Percentiles rank a stretch among this genome's conserved stretches.
Evolutionary conservation across 441 rosid genomes (phyloP).

Genomic region (Flueggea neowawraea): DNA sequence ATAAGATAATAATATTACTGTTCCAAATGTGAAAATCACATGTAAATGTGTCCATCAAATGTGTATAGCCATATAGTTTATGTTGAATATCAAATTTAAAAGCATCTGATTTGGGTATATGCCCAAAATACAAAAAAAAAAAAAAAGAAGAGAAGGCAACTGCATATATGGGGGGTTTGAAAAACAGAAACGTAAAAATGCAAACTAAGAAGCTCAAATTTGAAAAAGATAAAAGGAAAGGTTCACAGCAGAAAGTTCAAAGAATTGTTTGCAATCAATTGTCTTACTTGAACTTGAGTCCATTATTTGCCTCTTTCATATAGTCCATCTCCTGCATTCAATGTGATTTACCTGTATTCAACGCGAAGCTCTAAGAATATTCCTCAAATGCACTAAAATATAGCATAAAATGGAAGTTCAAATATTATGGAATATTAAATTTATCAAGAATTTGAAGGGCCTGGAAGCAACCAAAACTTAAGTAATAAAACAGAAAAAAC

Average conservation of each 20-base stretch:
- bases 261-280: not conserved
- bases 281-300: constrained; percentile 81
- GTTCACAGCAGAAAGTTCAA: no score
- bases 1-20: not conserved
- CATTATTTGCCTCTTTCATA: constrained; percentile 84
- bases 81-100: no score
- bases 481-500: not conserved
- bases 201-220: no score
- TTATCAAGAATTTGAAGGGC: constrained; percentile 2
- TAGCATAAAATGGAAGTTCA: constrained; percentile 10
- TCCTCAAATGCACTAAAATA: constrained; percentile 31
- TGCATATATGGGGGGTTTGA: no score
- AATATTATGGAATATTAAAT: not conserved
- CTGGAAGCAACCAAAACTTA: not conserved
- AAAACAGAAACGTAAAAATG: no score
- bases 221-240: no score
- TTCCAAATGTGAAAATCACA: not conserved
- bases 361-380: constrained; percentile 89
- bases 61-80: no score
- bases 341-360: constrained; percentile 99
- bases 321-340: constrained; percentile 99
- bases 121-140: no score
- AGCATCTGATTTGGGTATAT: no score
- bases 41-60: not conserved
- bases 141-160: no score